Conservation (phyloP, 2,329 filamentous ascomycete species). For the Neopestalotiopsis sp. region DNA sequence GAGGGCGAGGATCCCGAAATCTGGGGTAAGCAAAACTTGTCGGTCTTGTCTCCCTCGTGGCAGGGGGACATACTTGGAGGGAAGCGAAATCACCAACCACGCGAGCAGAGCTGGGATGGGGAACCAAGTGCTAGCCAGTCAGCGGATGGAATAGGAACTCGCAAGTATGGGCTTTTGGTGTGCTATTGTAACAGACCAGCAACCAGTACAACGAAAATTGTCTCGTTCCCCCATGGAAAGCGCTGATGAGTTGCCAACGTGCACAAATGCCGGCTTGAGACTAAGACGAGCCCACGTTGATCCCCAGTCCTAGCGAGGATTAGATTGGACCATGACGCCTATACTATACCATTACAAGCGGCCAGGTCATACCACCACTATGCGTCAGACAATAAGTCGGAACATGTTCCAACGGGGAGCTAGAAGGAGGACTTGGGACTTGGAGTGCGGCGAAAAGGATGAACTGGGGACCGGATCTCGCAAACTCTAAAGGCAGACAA, state of each 20-base stretch:
- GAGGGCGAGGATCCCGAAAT: not conserved
- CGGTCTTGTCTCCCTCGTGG: not conserved
- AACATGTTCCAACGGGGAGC: slow-evolving; percentile 3
- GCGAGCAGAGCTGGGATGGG: not conserved
- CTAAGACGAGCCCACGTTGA: slow-evolving; percentile 1
- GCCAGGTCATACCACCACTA: not conserved
- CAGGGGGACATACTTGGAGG: not conserved
- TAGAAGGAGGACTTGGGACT: not conserved
- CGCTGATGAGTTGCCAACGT: not conserved
- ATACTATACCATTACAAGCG: not conserved
- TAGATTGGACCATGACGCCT: slow-evolving; percentile 2
- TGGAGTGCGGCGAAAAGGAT: not conserved
- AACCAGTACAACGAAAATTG: not conserved
- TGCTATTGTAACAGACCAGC: not conserved
- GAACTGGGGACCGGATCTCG: not conserved
- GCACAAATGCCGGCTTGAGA: not conserved
- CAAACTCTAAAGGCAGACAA: slow-evolving; percentile 2
- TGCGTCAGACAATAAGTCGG: slow-evolving; percentile 4
- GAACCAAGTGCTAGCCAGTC: not conserved
- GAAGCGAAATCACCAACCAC: not conserved
- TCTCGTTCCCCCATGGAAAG: not conserved
- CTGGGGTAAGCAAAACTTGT: not conserved
- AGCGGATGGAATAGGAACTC: not conserved
- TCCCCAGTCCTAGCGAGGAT: not conserved
- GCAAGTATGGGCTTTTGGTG: not conserved